Evolutionary conservation across 2,329 filamentous ascomycete genomes (phyloP).

Genomic region (Chaetomiaceae sp.): DNA sequence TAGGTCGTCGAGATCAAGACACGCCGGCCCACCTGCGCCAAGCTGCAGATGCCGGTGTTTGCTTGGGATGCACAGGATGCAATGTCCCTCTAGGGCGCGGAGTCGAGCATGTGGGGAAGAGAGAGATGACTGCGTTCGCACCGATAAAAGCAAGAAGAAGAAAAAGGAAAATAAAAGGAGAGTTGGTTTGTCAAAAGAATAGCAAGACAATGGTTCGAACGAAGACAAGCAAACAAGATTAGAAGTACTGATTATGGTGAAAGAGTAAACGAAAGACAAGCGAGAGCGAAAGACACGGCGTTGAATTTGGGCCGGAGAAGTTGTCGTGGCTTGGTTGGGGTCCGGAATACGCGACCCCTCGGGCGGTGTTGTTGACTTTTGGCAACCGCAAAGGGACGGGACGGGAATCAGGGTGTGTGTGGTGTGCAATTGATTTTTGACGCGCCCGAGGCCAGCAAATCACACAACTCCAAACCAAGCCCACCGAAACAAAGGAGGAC

Average conservation of each 20-base stretch:
- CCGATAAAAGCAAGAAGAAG: neutral
- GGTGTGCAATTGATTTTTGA: constrained; percentile 18
- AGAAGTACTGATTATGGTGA: constrained; percentile 11
- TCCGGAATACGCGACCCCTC: constrained; percentile 21
- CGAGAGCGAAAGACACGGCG: constrained; percentile 13
- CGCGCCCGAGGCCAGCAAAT: constrained; percentile 24
- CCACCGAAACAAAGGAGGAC: constrained; percentile 7
- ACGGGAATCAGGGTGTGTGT: constrained; percentile 1
- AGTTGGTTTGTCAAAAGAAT: constrained; percentile 10
- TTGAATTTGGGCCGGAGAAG: constrained; percentile 9
- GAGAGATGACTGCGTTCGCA: neutral
- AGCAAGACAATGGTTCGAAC: constrained; percentile 12
- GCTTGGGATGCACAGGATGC: constrained; percentile 12
- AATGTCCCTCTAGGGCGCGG: constrained; percentile 15
- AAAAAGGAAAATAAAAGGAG: constrained; percentile 11
- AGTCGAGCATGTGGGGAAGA: constrained; percentile 18
- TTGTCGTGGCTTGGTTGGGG: constrained; percentile 17
- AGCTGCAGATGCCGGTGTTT: constrained; percentile 4
- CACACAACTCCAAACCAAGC: constrained; percentile 17
- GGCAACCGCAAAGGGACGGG: neutral
- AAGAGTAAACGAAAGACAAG: constrained; percentile 6
- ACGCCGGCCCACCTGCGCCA: constrained; percentile 6
- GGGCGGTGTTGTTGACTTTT: constrained; percentile 23
- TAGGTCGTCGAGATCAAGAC: neutral
- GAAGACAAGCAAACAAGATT: constrained; percentile 11